phyloP scores from a whole-genome alignment of 1,284 basidiomycete species.

The Puccinia coronata region DNA sequence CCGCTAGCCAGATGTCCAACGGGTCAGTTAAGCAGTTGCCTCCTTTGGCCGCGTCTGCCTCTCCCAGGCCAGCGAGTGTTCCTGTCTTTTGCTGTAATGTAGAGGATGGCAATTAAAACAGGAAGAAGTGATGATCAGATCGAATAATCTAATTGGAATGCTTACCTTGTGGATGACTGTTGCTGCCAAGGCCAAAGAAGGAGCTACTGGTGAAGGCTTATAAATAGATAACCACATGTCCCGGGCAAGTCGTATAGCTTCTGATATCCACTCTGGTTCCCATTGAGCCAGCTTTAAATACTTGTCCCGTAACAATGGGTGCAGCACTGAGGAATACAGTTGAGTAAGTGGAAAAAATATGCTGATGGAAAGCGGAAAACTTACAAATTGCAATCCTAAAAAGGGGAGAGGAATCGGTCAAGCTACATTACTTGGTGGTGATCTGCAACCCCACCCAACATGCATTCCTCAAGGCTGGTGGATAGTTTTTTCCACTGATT shows the following conservation, averaged over 20 bases:
- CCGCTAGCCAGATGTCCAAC: neutral
- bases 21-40: neutral
- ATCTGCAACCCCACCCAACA: neutral
- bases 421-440: constrained; percentile 14
- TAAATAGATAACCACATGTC: neutral
- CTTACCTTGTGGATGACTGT: too few relatives aligned
- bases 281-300: constrained; percentile 2
- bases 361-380: neutral
- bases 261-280: neutral
- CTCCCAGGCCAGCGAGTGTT: neutral
- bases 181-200: neutral
- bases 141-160: too few relatives aligned
- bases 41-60: neutral
- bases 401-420: neutral
- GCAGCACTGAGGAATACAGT: neutral
- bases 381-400: neutral
- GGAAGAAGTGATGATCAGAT: neutral
- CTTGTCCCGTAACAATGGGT: constrained; percentile 3
- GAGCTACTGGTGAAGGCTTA: neutral
- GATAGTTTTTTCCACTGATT: neutral
- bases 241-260: neutral
- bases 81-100: neutral
- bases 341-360: neutral
- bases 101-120: neutral
- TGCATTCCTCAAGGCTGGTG: neutral